Percentiles rank a stretch among this genome's conserved stretches.
These are phyloP conservation scores for Lathyrus oleraceus DNA, from an alignment of 306 rosid genomes.

Conservation along the genomic window DNA sequence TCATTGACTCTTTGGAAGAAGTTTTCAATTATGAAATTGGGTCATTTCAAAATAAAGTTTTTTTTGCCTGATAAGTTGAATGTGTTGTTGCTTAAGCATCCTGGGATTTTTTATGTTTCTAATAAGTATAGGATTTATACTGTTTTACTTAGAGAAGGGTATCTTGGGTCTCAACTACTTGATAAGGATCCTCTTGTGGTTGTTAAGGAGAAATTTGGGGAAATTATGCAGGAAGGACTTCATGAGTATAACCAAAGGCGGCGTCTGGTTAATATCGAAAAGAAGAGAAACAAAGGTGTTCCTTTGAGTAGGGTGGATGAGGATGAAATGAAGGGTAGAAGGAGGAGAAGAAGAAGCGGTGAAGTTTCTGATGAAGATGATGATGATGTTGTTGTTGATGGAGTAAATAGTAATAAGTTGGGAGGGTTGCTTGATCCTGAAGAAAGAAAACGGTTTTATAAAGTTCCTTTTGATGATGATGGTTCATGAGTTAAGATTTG, in stretches of 20 bases:
- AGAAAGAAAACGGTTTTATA: conserved; percentile 88
- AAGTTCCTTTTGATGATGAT: conserved; percentile 73
- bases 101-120: conserved; percentile 77
- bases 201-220: conserved; percentile 82
- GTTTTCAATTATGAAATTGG: conserved; percentile 69
- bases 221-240: conserved; percentile 91
- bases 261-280: conserved; percentile 51
- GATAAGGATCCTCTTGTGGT: conserved; percentile 76
- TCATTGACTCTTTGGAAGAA: conserved; percentile 85
- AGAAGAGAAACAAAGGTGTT: conserved; percentile 59
- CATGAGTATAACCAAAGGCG: conserved; percentile 80
- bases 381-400: conserved; percentile 41
- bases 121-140: conserved; percentile 78
- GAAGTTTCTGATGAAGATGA: conserved; percentile 41
- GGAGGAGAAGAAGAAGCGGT: conserved; percentile 38
- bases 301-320: conserved; percentile 48
- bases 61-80: conserved; percentile 66
- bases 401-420: conserved; percentile 33
- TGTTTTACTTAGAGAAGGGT: conserved; percentile 76
- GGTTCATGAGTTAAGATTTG: conserved; percentile 43
- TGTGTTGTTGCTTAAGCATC: conserved; percentile 72
- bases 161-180: conserved; percentile 61
- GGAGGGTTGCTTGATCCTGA: conserved; percentile 83
- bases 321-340: conserved; percentile 39
- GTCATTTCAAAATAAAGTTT: conserved; percentile 79